phyloP scores from a whole-genome alignment of 225 moss, liverwort and hornwort genomes.

The Anthoceros angustus region DNA sequence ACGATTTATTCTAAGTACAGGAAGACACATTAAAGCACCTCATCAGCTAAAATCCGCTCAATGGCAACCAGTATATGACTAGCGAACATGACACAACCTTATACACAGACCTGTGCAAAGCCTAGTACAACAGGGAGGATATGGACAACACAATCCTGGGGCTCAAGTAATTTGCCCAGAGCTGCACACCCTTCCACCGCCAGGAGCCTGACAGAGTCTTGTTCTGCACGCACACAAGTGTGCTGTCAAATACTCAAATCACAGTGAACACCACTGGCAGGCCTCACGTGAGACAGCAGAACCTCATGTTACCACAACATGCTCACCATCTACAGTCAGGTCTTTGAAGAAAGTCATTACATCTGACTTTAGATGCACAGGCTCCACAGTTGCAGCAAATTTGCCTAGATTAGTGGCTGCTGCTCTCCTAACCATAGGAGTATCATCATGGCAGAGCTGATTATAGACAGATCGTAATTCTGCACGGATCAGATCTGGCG shows the following conservation, averaged over 20 bases:
- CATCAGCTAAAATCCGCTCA: neutral
- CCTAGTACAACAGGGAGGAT: conserved; percentile 88
- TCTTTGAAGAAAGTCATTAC: conserved; percentile 93
- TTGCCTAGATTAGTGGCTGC: conserved; percentile 86
- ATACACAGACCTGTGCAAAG: conserved; percentile 50
- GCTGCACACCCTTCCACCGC: conserved; percentile 94
- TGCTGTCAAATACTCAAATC: neutral
- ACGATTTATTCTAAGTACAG: conserved; percentile 68
- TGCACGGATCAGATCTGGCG: conserved; percentile 85
- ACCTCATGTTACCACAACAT: neutral
- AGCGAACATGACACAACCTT: neutral
- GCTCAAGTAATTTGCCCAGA: conserved; percentile 79
- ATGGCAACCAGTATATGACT: neutral
- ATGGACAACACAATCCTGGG: conserved; percentile 74
- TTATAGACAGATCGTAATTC: conserved; percentile 88
- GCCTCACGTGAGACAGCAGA: neutral
- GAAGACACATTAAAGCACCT: neutral
- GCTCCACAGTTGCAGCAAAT: conserved; percentile 86
- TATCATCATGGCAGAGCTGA: conserved; percentile 91
- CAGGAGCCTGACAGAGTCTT: conserved; percentile 92
- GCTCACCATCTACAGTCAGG: conserved; percentile 72
- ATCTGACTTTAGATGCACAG: conserved; percentile 64
- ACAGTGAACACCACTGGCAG: neutral
- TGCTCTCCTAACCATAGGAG: conserved; percentile 94
- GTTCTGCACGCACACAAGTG: conserved; percentile 32